These are phyloP conservation scores for Tolypocladium paradoxum DNA, from an alignment of 2,329 filamentous ascomycete species.

Conservation along the genomic window DNA sequence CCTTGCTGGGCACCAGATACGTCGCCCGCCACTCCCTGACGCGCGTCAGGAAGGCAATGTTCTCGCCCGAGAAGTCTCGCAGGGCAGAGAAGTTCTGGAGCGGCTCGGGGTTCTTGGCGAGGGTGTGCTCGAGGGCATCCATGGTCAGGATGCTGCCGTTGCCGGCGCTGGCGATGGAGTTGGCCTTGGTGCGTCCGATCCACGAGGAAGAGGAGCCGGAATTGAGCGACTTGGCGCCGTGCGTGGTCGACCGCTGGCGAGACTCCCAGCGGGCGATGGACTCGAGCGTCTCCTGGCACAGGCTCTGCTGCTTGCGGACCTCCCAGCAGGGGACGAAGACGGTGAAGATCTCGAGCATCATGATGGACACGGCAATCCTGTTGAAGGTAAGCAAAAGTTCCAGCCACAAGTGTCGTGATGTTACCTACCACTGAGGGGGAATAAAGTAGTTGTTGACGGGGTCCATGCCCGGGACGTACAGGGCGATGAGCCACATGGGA, in stretches of 20 bases:
- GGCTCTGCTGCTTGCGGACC: conserved; percentile 33
- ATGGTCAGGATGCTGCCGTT: conserved; percentile 43
- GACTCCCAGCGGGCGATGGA: conserved; percentile 38
- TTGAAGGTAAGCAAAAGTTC: neutral
- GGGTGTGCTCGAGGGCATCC: conserved; percentile 47
- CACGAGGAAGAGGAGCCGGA: conserved; percentile 26
- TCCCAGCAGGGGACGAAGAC: conserved; percentile 54
- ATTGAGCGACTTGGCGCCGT: conserved; percentile 21
- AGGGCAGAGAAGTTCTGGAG: conserved; percentile 51
- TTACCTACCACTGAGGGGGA: conserved; percentile 54
- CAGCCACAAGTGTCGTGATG: no score
- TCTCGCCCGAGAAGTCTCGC: conserved; percentile 56
- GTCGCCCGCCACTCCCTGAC: conserved; percentile 33
- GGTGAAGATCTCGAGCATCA: conserved; percentile 52
- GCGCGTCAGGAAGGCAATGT: conserved; percentile 52
- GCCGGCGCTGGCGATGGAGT: conserved; percentile 19
- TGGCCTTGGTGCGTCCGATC: conserved; percentile 23
- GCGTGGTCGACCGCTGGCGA: conserved; percentile 22
- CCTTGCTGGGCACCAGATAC: conserved; percentile 14
- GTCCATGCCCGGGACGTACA: conserved; percentile 39
- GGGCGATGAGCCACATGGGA: conserved; percentile 55
- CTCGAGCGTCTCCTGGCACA: conserved; percentile 36
- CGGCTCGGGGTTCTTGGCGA: conserved; percentile 43
- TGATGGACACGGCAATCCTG: conserved; percentile 49
- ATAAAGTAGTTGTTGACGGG: conserved; percentile 43